These are phyloP conservation scores for Allium cepa DNA, from an alignment of 106 monocot genomes.

Conservation along the genomic window DNA sequence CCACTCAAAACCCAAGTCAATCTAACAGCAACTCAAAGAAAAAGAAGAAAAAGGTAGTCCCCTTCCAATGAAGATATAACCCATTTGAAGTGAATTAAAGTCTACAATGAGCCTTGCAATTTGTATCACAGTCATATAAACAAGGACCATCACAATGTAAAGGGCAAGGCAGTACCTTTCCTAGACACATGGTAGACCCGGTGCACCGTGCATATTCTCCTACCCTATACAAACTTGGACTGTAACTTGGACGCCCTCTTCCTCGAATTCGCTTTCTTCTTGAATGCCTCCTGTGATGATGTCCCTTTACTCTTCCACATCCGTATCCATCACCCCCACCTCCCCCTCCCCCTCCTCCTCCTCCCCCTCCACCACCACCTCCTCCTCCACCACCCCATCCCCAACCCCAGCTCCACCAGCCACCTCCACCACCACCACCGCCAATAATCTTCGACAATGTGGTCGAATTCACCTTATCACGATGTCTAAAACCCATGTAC, in stretches of 20 bases:
- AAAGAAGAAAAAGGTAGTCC: neutral
- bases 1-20: neutral
- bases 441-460: neutral
- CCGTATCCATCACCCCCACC: conserved; percentile 12
- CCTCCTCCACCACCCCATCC: conserved; percentile 4
- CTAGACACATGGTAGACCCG: conserved; percentile 34
- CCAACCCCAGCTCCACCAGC: conserved; percentile 1
- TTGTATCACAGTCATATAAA: conserved; percentile 76
- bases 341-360: conserved; percentile 1
- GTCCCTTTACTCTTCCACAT: conserved; percentile 1
- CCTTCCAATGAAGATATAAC: neutral
- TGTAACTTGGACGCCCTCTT: conserved; percentile 23
- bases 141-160: conserved; percentile 84
- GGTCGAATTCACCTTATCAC: neutral
- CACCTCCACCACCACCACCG: neutral
- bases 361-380: conserved; percentile 5
- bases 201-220: conserved; percentile 84
- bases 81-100: conserved; percentile 9
- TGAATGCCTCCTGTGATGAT: neutral
- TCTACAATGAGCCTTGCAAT: conserved; percentile 80
- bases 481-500: no score
- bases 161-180: conserved; percentile 71
- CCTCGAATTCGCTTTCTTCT: conserved; percentile 5
- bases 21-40: neutral
- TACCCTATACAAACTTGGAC: conserved; percentile 43